Conservation (phyloP, 2,329 filamentous ascomycete genomes). For the Sporothrix humicola region DNA sequence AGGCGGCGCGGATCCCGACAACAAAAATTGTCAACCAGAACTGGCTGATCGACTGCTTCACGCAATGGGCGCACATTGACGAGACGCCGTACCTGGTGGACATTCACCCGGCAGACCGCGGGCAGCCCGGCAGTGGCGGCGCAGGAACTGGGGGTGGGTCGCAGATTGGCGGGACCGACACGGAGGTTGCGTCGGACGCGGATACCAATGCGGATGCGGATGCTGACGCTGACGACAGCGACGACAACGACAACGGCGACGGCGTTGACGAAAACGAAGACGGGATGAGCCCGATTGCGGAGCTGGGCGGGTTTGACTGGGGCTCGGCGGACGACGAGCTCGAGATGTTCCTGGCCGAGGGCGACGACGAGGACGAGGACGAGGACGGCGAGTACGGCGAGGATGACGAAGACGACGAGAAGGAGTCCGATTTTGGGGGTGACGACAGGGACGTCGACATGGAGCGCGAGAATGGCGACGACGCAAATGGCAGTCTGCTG, state of each 20-base stretch:
- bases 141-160: constrained; percentile 40
- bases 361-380: constrained; percentile 56
- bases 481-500: constrained; percentile 37
- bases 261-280: constrained; percentile 52
- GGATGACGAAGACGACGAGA: constrained; percentile 43
- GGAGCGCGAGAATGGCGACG: constrained; percentile 42
- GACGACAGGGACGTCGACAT: constrained; percentile 44
- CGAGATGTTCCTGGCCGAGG: constrained; percentile 70
- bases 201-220: constrained; percentile 34
- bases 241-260: constrained; percentile 39
- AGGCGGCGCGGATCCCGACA: constrained; percentile 76
- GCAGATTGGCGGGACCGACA: constrained; percentile 43
- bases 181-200: constrained; percentile 36
- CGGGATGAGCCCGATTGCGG: constrained; percentile 59
- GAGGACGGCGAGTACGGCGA: constrained; percentile 43
- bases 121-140: constrained; percentile 40
- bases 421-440: constrained; percentile 49
- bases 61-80: constrained; percentile 79
- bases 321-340: constrained; percentile 72
- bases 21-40: constrained; percentile 92
- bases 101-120: constrained; percentile 72
- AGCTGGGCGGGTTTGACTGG: constrained; percentile 65
- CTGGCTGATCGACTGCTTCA: constrained; percentile 86
- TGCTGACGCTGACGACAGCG: constrained; percentile 44
- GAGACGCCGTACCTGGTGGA: constrained; percentile 79